A percentile compares a stretch with the other conserved stretches of the same genome.
phyloP scores from a whole-genome alignment of 2,329 filamentous ascomycete species.

The Epichloe scottii region DNA sequence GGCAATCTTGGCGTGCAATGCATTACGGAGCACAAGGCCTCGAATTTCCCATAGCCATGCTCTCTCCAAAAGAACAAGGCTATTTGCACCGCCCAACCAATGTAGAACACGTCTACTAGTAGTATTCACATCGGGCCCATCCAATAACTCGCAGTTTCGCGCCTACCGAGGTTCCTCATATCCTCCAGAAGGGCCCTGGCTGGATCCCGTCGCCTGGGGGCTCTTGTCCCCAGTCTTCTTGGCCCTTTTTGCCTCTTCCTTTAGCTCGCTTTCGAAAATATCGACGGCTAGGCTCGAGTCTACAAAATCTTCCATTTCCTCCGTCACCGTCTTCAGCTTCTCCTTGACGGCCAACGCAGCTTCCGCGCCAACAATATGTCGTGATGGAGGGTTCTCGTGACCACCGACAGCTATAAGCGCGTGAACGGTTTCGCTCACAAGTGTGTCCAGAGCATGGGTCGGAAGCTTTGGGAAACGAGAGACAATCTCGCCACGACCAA shows the following conservation, averaged over 20 bases:
- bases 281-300: slow-evolving; percentile 81
- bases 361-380: slow-evolving; percentile 88
- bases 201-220: slow-evolving; percentile 6
- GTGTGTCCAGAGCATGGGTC: slow-evolving; percentile 51
- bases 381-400: slow-evolving; percentile 86
- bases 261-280: slow-evolving; percentile 48
- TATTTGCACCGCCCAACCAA: no score
- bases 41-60: no score
- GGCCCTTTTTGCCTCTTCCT: slow-evolving; percentile 35
- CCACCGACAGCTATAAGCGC: slow-evolving; percentile 86
- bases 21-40: neutral
- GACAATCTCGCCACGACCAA: slow-evolving; percentile 33
- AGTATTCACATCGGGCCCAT: no score
- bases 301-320: slow-evolving; percentile 93
- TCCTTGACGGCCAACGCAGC: slow-evolving; percentile 82
- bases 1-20: neutral
- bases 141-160: neutral
- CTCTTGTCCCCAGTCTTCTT: slow-evolving; percentile 15
- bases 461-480: slow-evolving; percentile 66
- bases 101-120: no score
- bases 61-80: no score
- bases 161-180: neutral
- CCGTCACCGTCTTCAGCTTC: slow-evolving; percentile 90
- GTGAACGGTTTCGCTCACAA: slow-evolving; percentile 83
- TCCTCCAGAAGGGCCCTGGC: neutral